Base-by-base conservation (phyloP, 2,329 filamentous ascomycete genomes). In the Raffaelea deltoideospora region DNA sequence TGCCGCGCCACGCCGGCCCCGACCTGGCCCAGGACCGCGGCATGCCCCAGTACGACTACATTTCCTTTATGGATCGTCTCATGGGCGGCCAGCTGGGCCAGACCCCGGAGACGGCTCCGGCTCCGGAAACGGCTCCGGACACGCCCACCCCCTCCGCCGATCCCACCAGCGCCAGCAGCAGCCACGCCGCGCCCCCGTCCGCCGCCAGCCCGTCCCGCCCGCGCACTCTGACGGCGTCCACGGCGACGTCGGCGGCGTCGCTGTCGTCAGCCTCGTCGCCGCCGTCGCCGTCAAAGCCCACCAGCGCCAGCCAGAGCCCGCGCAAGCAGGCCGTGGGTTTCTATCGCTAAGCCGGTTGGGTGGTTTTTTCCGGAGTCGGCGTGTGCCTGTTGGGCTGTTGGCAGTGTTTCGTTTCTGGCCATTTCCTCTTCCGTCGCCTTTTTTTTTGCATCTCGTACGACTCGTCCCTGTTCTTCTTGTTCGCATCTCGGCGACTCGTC, bases 51-150 rank as follows among this genome's bases (percentile, higher is more conserved):
- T 98, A 79, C 56, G 90, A 98, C 59, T 98, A 98, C 61, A 86
- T 96, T 46, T 78, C 74, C 44, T 98, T 96, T 56, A 98, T 98
- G 90, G 80, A 95, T 57, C 81, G 79, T 53, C 66, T 90, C 59
- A 82, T 86, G 33, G 37, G 36, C 23, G 41, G 38, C n/a, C 31
- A 18, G 10, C 10, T 11, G 33, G 31, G 31, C 37, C 42, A 56
- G 56, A 9, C 34, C 58, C 61, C 24, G 57, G 53, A 37, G 39
- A 42, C 24, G 41, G 38, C 11, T 41, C 41, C 21, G 31, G 19
- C 37, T 26, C 22, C 39, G 7, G n/a, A n/a, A n/a, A 23, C 31
- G 31, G 32, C 15, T 9, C 5, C 26, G 24, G 11, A n/a, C n/a
- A n/a, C n/a, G n/a, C n/a, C n/a, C n/a, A n/a, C n/a, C n/a, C n/a